Evolutionary conservation across 768 basidiomycete species (phyloP).

Genomic region (Tulasnella sp.): DNA sequence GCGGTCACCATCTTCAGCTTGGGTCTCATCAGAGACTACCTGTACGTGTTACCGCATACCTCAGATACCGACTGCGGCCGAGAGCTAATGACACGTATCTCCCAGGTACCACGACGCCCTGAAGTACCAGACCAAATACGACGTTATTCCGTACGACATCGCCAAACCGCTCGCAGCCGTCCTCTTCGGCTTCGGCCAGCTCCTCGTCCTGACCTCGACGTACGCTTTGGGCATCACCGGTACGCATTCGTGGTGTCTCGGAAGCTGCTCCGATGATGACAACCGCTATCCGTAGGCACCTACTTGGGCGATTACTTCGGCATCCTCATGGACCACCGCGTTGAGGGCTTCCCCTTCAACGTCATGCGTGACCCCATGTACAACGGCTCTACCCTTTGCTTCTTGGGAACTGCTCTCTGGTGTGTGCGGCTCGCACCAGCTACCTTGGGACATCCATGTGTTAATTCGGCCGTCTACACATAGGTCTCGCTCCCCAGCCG

Average conservation of each 20-base stretch:
- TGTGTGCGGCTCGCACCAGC: constrained; percentile 40
- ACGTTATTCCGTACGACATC: constrained; percentile 63
- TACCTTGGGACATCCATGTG: neutral
- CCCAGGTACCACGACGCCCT: constrained; percentile 73
- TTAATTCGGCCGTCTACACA: neutral
- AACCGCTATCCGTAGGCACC: constrained; percentile 50
- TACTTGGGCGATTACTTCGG: constrained; percentile 71
- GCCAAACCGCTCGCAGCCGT: constrained; percentile 56
- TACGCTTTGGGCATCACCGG: constrained; percentile 91
- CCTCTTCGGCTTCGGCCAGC: constrained; percentile 69
- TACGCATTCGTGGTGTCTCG: constrained; percentile 54
- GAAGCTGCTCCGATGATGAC: neutral
- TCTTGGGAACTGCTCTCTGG: constrained; percentile 83
- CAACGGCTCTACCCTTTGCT: constrained; percentile 88
- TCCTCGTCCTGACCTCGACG: constrained; percentile 83
- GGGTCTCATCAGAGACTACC: constrained; percentile 77
- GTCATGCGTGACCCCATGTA: constrained; percentile 94
- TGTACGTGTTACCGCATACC: constrained; percentile 42
- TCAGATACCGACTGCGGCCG: neutral
- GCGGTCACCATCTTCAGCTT: constrained; percentile 66
- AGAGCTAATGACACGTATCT: neutral
- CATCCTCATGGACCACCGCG: constrained; percentile 65
- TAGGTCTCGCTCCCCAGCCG: constrained; percentile 84
- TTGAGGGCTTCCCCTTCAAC: constrained; percentile 97
- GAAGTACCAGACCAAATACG: constrained; percentile 63